Conservation (phyloP, 306 rosid species). For the Lathyrus tuberosus region DNA sequence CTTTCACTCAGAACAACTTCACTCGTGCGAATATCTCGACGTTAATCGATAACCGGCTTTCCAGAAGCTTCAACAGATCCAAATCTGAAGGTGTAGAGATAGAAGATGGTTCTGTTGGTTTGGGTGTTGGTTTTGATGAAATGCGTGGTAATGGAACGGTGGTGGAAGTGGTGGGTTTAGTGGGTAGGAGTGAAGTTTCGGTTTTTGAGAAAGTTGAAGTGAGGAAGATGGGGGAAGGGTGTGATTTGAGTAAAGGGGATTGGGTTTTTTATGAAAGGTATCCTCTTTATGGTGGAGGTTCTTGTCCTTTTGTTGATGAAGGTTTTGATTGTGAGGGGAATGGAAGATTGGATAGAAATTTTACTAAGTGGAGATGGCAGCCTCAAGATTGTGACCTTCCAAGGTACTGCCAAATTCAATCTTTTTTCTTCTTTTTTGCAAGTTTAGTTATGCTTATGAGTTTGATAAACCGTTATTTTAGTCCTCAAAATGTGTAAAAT, state of each 20-base stretch:
- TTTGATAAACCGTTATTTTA: too few species aligned
- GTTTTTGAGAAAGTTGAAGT: constrained; percentile 36
- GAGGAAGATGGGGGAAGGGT: constrained; percentile 44
- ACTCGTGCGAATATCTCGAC: constrained; percentile 43
- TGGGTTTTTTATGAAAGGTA: constrained; percentile 86
- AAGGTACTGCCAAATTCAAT: constrained; percentile 50
- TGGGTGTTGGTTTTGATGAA: constrained; percentile 42
- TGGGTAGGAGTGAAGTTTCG: constrained; percentile 38
- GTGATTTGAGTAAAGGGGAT: constrained; percentile 73
- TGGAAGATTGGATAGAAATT: constrained; percentile 79
- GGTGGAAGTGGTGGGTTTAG: constrained; percentile 24
- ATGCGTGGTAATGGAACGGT: constrained; percentile 35
- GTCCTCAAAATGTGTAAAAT: too few species aligned
- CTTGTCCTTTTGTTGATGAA: constrained; percentile 90
- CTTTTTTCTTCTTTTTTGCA: constrained; percentile 8
- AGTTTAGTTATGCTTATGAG: constrained; percentile 10
- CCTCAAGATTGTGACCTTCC: constrained; percentile 67
- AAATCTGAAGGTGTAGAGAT: constrained; percentile 35
- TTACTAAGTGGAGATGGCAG: constrained; percentile 85
- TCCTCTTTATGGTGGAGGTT: constrained; percentile 62
- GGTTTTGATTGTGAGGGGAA: constrained; percentile 86
- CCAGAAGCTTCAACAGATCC: constrained; percentile 38
- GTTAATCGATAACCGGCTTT: constrained; percentile 48
- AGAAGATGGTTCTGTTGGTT: neutral
- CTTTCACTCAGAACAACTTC: constrained; percentile 50